Percentiles rank a stretch among this genome's conserved stretches.
These are phyloP conservation scores for Boletus rubroflammeus DNA, from an alignment of 768 basidiomycete species.

Conservation along the genomic window DNA sequence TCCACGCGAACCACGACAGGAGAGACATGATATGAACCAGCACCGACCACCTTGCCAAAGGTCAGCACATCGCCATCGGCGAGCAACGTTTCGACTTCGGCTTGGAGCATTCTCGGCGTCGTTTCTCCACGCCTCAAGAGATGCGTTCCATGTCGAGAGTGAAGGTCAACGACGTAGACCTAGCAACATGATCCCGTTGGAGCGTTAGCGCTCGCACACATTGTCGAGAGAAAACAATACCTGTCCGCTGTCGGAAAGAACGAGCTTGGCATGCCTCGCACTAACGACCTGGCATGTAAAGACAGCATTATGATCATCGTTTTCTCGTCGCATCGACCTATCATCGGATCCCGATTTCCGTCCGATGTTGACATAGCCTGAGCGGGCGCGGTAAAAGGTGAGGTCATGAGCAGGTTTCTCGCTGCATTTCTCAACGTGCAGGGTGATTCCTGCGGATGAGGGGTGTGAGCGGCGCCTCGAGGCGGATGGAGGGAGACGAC, in stretches of 20 bases:
- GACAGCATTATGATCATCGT: conserved; percentile 48
- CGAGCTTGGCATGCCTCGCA: conserved; percentile 73
- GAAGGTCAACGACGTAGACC: conserved; percentile 68
- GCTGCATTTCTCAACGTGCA: conserved; percentile 55
- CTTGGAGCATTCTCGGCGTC: conserved; percentile 44
- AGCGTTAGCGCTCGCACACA: conserved; percentile 19
- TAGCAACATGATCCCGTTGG: conserved; percentile 23
- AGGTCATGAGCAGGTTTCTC: conserved; percentile 44
- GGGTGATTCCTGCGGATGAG: conserved; percentile 46
- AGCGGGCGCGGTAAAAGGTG: conserved; percentile 49
- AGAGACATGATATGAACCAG: conserved; percentile 54
- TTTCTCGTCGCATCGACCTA: conserved; percentile 36
- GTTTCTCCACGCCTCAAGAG: conserved; percentile 52
- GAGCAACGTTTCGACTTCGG: conserved; percentile 56
- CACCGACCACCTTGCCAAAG: conserved; percentile 74
- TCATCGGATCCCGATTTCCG: conserved; percentile 54
- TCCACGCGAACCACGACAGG: conserved; percentile 63
- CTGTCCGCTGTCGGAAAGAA: conserved; percentile 65
- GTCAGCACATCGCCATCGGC: conserved; percentile 68
- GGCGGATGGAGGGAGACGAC: conserved; percentile 21
- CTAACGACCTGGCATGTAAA: conserved; percentile 80
- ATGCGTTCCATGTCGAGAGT: conserved; percentile 77
- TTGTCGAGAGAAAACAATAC: conserved; percentile 36
- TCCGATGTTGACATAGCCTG: conserved; percentile 59
- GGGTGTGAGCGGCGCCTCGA: conserved; percentile 10